Base-by-base conservation (phyloP, 1,284 basidiomycete genomes). In the Rhodotorula sp. region DNA sequence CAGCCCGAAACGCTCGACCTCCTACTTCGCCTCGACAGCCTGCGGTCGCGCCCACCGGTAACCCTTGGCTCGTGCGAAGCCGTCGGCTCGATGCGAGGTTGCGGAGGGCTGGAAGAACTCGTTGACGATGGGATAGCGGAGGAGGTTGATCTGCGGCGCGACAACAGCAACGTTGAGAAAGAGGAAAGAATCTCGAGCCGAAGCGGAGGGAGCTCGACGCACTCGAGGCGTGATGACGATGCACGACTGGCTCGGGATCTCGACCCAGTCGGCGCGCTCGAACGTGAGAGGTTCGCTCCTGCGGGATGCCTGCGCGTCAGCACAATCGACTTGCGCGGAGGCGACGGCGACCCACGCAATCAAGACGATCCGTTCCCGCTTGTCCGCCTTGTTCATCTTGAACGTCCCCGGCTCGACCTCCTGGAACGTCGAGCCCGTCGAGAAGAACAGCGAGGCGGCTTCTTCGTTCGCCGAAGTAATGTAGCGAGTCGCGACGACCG, bases 331-430 rank as follows among this genome's bases (percentile, higher is more conserved):
- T 6, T 4, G 6, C n/a, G 24, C 5, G 11, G 7, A 20, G 44
- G 53, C 5, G 34, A 24, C 10, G 24, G 11, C 5, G 22, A 64
- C 72, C 44, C 32, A 72, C 68, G 74, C 74, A 11, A 77, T 75
- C 47, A 77, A 63, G 19, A 77, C 65, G 44, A 76, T 80, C 49
- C 77, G 92, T 79, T 94, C 93, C 69, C 95, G 85, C 82, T 96
- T 97, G 82, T 98, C 95, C 49, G 89, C 88, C 81, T 98, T 99
- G 29, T 90, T 90, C 94, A 96, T 97, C 77, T 89, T 95, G 95
- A 79, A 94, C 27, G 91, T 91, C 11, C 91, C 90, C 20, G 81
- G 87, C 36, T 88, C 87, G 77, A 91, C 93, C 81, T 97, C 93
- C 75, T 91, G 92, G 78, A 98, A 99, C 20, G 77, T 79, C 13